These are phyloP conservation scores for Schoenoplectus tabernaemontani DNA, from an alignment of 202 grass and related monocot species.

Conservation along the genomic window DNA sequence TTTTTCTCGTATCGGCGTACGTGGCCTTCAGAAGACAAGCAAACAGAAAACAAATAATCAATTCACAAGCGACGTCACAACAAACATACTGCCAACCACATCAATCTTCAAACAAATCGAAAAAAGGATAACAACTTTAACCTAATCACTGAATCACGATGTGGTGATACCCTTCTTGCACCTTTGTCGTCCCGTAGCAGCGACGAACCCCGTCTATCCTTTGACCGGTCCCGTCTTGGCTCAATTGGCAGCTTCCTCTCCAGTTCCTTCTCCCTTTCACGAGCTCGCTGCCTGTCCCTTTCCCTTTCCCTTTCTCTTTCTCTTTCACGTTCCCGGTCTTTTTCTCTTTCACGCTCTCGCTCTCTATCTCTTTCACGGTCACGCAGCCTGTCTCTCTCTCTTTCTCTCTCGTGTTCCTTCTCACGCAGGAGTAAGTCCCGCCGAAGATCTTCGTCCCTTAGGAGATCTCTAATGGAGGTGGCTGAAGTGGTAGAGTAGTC, in stretches of 20 bases:
- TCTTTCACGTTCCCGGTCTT: slow-evolving; percentile 45
- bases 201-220: slow-evolving; percentile 65
- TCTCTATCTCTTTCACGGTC: slow-evolving; percentile 66
- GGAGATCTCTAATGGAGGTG: slow-evolving; percentile 75
- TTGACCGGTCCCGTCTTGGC: slow-evolving; percentile 65
- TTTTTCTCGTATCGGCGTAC: slow-evolving; percentile 98
- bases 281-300: slow-evolving; percentile 43
- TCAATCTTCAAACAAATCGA: slow-evolving; percentile 43
- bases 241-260: slow-evolving; percentile 64
- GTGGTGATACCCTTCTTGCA: slow-evolving; percentile 59
- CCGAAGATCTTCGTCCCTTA: slow-evolving; percentile 78
- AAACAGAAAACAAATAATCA: slow-evolving; percentile 72
- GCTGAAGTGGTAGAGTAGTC: slow-evolving; percentile 65
- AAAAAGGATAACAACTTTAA: slow-evolving; percentile 56
- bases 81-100: slow-evolving; percentile 61
- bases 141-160: slow-evolving; percentile 75
- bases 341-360: slow-evolving; percentile 48
- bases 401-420: slow-evolving; percentile 57
- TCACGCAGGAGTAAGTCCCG: slow-evolving; percentile 54
- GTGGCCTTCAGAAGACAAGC: slow-evolving; percentile 88
- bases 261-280: slow-evolving; percentile 75
- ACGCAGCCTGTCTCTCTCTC: slow-evolving; percentile 53
- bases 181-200: slow-evolving; percentile 66
- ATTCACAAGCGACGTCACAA: slow-evolving; percentile 67
- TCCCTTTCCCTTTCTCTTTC: slow-evolving; percentile 51